These are phyloP conservation scores for Xerophyta viscosa DNA, from an alignment of 106 monocot genomes.

Conservation along the genomic window DNA sequence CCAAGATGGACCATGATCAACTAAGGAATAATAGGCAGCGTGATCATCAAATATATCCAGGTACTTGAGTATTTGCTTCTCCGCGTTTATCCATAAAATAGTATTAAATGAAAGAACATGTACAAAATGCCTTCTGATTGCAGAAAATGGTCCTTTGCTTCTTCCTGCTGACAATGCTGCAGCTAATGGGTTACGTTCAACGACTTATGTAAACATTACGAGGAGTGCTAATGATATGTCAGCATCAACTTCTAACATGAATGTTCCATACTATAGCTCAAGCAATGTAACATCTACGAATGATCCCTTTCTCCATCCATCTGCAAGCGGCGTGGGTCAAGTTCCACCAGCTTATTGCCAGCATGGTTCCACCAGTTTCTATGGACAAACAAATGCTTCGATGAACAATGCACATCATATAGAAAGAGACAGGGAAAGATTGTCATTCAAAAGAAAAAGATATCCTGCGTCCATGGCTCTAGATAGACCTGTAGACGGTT, in stretches of 20 bases:
- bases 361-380: slow-evolving; percentile 1
- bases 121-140: too few relatives aligned
- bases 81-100: too few relatives aligned
- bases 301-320: slow-evolving; percentile 8
- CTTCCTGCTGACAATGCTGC: slow-evolving; percentile 9
- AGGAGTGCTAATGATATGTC: slow-evolving; percentile 9
- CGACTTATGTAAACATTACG: slow-evolving; percentile 6
- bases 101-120: too few relatives aligned
- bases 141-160: slow-evolving; percentile 10
- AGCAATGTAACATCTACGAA: slow-evolving; percentile 1
- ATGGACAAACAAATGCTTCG: slow-evolving; percentile 1
- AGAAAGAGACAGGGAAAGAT: slow-evolving; percentile 20
- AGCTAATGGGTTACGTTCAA: slow-evolving; percentile 7
- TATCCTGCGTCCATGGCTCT: too few relatives aligned
- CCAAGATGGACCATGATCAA: slow-evolving; percentile 3
- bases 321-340: slow-evolving; percentile 12
- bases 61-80: too few relatives aligned
- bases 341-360: slow-evolving; percentile 16
- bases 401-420: slow-evolving; percentile 1
- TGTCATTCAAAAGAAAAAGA: slow-evolving; percentile 38
- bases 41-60: slow-evolving; percentile 7
- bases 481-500: too few relatives aligned
- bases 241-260: slow-evolving; percentile 11
- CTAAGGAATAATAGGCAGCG: slow-evolving; percentile 8
- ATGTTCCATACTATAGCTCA: slow-evolving; percentile 3